A percentile compares a stretch with the other conserved stretches of the same genome.
These are phyloP conservation scores for Microbotryomycetes sp. DNA, from an alignment of 1,284 basidiomycete species.

Conservation along the genomic window DNA sequence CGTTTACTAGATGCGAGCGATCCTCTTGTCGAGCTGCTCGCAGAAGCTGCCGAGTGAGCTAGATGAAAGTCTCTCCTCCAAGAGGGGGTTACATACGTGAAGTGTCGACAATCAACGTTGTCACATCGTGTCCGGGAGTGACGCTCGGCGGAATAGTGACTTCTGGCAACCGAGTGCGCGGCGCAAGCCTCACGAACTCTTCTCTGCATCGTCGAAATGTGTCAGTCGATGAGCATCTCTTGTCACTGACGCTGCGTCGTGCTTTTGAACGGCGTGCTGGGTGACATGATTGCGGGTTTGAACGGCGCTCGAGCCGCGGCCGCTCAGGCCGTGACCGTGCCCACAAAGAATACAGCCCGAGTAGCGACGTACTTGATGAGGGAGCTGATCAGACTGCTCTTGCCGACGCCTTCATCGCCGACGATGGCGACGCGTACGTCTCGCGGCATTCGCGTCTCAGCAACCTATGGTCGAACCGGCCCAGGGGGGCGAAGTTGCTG, in stretches of 20 bases:
- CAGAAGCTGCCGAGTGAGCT: conserved; percentile 8
- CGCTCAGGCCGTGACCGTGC: not conserved
- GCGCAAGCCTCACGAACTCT: conserved; percentile 28
- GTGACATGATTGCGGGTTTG: conserved; percentile 51
- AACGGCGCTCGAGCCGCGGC: conserved; percentile 17
- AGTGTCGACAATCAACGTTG: conserved; percentile 90
- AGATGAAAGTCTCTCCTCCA: conserved; percentile 20
- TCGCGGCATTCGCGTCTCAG: conserved; percentile 68
- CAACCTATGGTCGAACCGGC: not conserved
- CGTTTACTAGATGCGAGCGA: conserved; percentile 79
- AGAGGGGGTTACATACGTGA: conserved; percentile 56
- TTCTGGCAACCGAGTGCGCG: conserved; percentile 87
- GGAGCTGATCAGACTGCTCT: conserved; percentile 89
- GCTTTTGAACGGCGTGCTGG: not conserved
- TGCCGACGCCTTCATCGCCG: conserved; percentile 90
- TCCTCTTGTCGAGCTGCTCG: conserved; percentile 64
- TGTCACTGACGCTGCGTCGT: not conserved
- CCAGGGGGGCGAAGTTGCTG: not conserved
- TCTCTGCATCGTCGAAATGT: conserved; percentile 40
- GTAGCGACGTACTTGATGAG: conserved; percentile 51
- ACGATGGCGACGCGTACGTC: conserved; percentile 89
- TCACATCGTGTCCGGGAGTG: conserved; percentile 80
- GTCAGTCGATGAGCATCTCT: not conserved
- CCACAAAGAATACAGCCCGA: not conserved
- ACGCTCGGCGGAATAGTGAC: conserved; percentile 94